Base-by-base conservation (phyloP, 371 early-diverging fungal species). In the Rhizomucor miehei region DNA sequence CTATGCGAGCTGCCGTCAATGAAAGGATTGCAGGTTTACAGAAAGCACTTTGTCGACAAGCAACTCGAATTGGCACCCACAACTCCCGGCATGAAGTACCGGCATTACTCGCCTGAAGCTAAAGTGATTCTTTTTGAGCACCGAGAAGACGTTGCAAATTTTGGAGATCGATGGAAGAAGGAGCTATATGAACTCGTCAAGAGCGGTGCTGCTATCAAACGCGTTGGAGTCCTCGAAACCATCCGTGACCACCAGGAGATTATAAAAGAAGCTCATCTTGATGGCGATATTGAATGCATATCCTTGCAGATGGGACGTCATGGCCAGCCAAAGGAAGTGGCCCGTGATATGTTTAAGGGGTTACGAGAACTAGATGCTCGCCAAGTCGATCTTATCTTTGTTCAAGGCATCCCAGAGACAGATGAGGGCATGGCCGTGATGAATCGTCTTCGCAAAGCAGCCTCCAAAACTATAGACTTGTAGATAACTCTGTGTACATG, bases 71-170 rank as follows among this genome's bases (percentile, higher is more conserved):
- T 62, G 41, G 79, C 85, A 6, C 98, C 97, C 0, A 91, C 92
- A 0, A 96, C 98, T 14, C 99, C 99, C 6, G 99, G 99, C 3
- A 98, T 96, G 94, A 99, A 99, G 72, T 99, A 99, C 62, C 86
- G 95, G 23, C 99, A 99, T 78, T 99, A 99, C 66, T 90, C 97
- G 6, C 99, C 99, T 4, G 81, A 89, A 24, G 93, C 92, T 0
- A 81, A 82, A 50, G 95, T 98, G 10, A 77, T 92, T 5, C 60
- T 97, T 40, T 71, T 95, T 54, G 88, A 89, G 46, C 17, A 64
- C 40, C 37, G 37, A 1, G 34, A 54, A 14, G 37, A 54, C 29
- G 13, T 43, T n/a, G n/a, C n/a, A 5, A 49, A 52, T 10, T 71
- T 71, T 57, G 65, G 68, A 13, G 8, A 47, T 5, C 45, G 37